These are phyloP conservation scores for Cardiospermum halicacabum DNA, from an alignment of 345 rosid species.

Conservation along the genomic window DNA sequence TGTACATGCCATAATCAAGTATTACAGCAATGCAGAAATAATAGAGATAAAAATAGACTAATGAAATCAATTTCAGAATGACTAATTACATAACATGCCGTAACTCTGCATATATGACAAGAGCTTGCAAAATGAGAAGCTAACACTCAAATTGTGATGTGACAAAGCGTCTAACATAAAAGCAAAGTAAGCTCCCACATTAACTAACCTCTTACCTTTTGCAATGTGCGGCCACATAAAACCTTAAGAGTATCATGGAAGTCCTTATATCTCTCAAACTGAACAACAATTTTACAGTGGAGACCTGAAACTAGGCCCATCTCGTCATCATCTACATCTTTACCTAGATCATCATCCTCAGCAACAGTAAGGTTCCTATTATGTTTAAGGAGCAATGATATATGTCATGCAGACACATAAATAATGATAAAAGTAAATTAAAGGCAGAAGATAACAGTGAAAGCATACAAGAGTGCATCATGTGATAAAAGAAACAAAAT, in stretches of 20 bases:
- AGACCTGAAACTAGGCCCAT: constrained; percentile 70
- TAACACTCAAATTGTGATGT: background rate
- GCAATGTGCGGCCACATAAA: constrained; percentile 73
- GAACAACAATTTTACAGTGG: constrained; percentile 83
- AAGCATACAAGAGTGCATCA: background rate
- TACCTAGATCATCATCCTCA: constrained; percentile 66
- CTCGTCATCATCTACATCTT: constrained; percentile 42
- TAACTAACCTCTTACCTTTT: constrained; percentile 47
- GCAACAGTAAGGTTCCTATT: constrained; percentile 82
- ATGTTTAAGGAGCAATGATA: constrained; percentile 22
- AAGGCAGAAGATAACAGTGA: background rate
- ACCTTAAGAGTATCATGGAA: constrained; percentile 71
- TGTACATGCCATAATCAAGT: no score
- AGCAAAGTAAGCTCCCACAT: background rate
- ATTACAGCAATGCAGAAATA: background rate
- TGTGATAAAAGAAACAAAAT: background rate
- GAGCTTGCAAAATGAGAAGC: background rate
- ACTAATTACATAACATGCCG: background rate
- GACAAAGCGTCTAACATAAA: background rate
- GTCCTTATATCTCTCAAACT: constrained; percentile 70
- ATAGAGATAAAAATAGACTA: background rate
- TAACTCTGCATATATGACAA: background rate
- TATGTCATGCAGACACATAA: constrained; percentile 3
- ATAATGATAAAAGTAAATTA: constrained; percentile 9
- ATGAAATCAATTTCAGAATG: background rate